Percentiles rank a stretch among this genome's conserved stretches.
phyloP scores from a whole-genome alignment of 2,329 filamentous ascomycete species.

The Eurotiales sp. region DNA sequence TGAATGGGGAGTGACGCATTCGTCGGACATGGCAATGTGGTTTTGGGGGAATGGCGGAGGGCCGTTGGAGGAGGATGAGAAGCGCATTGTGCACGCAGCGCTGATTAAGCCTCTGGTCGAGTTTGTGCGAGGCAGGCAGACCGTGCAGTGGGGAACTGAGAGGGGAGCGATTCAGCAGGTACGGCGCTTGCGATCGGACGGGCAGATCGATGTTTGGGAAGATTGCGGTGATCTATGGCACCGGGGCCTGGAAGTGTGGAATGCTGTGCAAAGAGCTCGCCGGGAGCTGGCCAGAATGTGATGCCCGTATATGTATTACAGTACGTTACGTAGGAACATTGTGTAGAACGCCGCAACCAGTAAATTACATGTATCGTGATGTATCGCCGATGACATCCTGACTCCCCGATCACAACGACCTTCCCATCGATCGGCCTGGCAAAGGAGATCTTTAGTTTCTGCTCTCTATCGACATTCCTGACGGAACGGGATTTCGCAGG shows the following conservation, averaged over 20 bases:
- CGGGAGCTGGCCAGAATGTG: too few relatives aligned
- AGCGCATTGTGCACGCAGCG: slow-evolving; percentile 32
- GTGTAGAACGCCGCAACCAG: too few relatives aligned
- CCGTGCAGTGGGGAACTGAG: slow-evolving; percentile 20
- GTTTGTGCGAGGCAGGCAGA: slow-evolving; percentile 25
- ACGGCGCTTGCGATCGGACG: slow-evolving; percentile 44
- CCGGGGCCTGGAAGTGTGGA: slow-evolving; percentile 48
- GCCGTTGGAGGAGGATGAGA: slow-evolving; percentile 42
- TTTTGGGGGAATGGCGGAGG: slow-evolving; percentile 53
- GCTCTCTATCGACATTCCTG: neutral
- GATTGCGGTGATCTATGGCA: slow-evolving; percentile 49
- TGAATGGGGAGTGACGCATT: slow-evolving; percentile 54
- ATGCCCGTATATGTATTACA: neutral
- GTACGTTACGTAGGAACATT: too few relatives aligned
- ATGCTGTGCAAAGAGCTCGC: slow-evolving; percentile 21
- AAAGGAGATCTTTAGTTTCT: neutral
- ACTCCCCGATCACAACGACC: too few relatives aligned
- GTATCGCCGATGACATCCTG: too few relatives aligned
- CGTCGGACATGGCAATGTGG: slow-evolving; percentile 53
- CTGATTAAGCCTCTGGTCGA: slow-evolving; percentile 27
- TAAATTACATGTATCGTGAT: neutral
- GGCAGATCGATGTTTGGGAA: slow-evolving; percentile 43
- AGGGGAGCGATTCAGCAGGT: slow-evolving; percentile 29
- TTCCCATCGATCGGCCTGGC: neutral
- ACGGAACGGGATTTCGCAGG: neutral